Evolutionary conservation across 495 filamentous ascomycete genomes (phyloP).

Genomic region (Hypoxylon perforatum): DNA sequence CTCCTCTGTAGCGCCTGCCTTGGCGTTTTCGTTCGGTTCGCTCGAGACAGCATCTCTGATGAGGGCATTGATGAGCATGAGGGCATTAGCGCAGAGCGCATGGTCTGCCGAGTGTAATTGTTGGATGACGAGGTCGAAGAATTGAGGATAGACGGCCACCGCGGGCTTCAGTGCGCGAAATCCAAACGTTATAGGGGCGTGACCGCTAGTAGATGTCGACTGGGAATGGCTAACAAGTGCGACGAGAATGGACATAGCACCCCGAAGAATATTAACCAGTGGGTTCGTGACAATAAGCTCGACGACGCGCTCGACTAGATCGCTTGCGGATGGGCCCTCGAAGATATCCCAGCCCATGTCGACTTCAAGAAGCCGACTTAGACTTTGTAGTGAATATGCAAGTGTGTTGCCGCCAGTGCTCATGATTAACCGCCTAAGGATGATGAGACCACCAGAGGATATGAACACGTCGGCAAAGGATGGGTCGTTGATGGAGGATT

Average conservation of each 20-base stretch:
- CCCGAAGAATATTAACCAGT: slow-evolving; percentile 94
- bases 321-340: slow-evolving; percentile 59
- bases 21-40: slow-evolving; percentile 57
- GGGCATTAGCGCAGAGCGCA: slow-evolving; percentile 92
- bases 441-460: slow-evolving; percentile 81
- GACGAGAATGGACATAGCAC: slow-evolving; percentile 95
- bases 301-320: slow-evolving; percentile 78
- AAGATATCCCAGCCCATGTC: slow-evolving; percentile 96
- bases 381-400: slow-evolving; percentile 90
- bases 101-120: slow-evolving; percentile 94
- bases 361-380: slow-evolving; percentile 87
- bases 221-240: slow-evolving; percentile 89
- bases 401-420: slow-evolving; percentile 90
- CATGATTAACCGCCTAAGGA: slow-evolving; percentile 83
- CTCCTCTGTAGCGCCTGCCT: slow-evolving; percentile 66
- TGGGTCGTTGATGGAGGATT: slow-evolving; percentile 92
- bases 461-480: slow-evolving; percentile 98
- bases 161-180: slow-evolving; percentile 93
- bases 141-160: slow-evolving; percentile 88
- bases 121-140: slow-evolving; percentile 91
- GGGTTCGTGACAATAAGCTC: slow-evolving; percentile 95
- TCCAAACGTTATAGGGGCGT: slow-evolving; percentile 71
- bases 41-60: slow-evolving; percentile 93
- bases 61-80: slow-evolving; percentile 93
- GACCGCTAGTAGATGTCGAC: slow-evolving; percentile 51